Conservation (phyloP, 306 rosid species). For the Malus fusca region DNA sequence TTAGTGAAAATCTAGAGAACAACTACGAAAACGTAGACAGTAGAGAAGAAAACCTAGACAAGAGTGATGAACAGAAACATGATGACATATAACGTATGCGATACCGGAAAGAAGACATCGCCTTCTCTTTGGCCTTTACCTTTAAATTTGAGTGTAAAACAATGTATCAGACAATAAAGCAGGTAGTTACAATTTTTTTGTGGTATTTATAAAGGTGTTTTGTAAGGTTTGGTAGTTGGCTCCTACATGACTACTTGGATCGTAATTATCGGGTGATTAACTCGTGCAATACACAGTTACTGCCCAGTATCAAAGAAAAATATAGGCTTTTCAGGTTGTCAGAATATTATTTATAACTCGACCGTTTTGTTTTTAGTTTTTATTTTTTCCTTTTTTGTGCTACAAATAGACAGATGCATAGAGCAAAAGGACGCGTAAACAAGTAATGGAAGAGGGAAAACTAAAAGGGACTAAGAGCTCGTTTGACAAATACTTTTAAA, state of each 20-base stretch:
- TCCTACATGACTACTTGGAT: neutral
- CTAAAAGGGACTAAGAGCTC: no score
- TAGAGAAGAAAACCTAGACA: conserved; percentile 24
- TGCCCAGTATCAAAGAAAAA: no score
- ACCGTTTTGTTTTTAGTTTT: no score
- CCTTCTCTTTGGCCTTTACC: conserved; percentile 21
- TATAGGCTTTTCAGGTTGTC: neutral
- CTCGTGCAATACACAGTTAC: neutral
- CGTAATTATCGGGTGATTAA: neutral
- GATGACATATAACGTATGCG: conserved; percentile 30
- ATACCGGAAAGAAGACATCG: conserved; percentile 32
- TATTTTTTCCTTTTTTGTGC: no score
- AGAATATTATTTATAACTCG: no score
- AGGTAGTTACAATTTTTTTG: conserved; percentile 12
- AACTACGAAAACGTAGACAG: conserved; percentile 25
- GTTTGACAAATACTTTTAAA: no score
- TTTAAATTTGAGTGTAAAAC: conserved; percentile 50
- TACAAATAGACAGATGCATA: no score
- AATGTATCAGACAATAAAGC: conserved; percentile 41
- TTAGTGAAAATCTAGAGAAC: conserved; percentile 27
- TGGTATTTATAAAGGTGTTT: neutral
- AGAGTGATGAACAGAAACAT: conserved; percentile 46
- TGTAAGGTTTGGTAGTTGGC: neutral
- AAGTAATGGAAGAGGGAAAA: no score
- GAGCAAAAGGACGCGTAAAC: no score